Evolutionary conservation across 2,329 filamentous ascomycete genomes (phyloP).

Genomic region (Akanthomyces uredinophilus): DNA sequence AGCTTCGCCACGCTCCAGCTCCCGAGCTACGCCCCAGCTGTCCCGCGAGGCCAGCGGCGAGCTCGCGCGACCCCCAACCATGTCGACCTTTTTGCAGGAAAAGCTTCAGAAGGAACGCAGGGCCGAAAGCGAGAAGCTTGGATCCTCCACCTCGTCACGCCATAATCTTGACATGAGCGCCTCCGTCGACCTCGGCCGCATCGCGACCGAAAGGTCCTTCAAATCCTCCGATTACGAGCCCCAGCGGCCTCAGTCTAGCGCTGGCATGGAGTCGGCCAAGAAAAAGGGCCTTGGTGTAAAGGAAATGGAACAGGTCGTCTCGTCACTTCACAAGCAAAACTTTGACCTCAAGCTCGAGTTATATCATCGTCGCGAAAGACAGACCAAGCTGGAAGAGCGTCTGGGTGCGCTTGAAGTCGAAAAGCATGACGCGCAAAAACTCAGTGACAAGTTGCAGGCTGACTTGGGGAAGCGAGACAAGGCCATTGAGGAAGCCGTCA

Average conservation of each 20-base stretch:
- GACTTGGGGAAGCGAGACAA: constrained; percentile 65
- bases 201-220: constrained; percentile 35
- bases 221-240: constrained; percentile 30
- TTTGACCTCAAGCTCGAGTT: constrained; percentile 72
- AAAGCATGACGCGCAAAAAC: constrained; percentile 48
- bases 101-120: constrained; percentile 47
- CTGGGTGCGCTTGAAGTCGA: constrained; percentile 51
- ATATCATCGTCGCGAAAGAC: constrained; percentile 62
- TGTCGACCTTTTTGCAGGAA: constrained; percentile 52
- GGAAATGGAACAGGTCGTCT: constrained; percentile 65
- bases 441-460: constrained; percentile 52
- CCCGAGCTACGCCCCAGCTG: constrained; percentile 38
- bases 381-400: constrained; percentile 53
- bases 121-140: constrained; percentile 41
- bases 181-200: constrained; percentile 34
- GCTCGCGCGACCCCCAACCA: constrained; percentile 32
- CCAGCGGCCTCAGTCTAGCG: constrained; percentile 40
- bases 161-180: constrained; percentile 34
- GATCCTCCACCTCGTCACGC: constrained; percentile 28
- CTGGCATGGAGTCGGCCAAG: constrained; percentile 34
- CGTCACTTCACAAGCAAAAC: constrained; percentile 68
- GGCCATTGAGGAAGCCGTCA: constrained; percentile 65
- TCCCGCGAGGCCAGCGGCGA: constrained; percentile 40
- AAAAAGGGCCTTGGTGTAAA: constrained; percentile 57
- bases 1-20: constrained; percentile 32